These are phyloP conservation scores for Sophora flavescens DNA, from an alignment of 306 rosid species.

Conservation along the genomic window DNA sequence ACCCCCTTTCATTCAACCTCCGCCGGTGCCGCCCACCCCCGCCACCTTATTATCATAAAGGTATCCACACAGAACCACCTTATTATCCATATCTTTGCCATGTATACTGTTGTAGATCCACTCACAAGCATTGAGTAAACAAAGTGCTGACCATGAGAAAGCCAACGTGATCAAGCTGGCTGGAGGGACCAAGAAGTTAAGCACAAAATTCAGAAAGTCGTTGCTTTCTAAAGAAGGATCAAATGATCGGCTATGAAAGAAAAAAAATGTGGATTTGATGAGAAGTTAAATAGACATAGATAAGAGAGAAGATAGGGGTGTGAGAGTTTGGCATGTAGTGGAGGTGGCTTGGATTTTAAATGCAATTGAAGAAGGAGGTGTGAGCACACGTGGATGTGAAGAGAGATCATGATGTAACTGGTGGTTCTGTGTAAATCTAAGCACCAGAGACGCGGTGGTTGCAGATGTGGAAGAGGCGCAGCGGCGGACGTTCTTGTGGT, in stretches of 20 bases:
- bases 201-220: constrained; percentile 63
- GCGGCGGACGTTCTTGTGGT: too few relatives aligned
- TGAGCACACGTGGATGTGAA: constrained; percentile 59
- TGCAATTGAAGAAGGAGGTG: constrained; percentile 26
- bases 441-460: too few relatives aligned
- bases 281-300: constrained; percentile 1
- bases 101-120: constrained; percentile 60
- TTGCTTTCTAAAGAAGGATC: constrained; percentile 29
- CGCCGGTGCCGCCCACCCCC: too few relatives aligned
- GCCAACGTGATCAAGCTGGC: constrained; percentile 70
- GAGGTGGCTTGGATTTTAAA: neutral
- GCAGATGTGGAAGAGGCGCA: too few relatives aligned
- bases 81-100: constrained; percentile 64
- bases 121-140: constrained; percentile 76
- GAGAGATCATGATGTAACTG: constrained; percentile 50
- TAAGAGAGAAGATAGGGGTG: neutral
- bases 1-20: too few relatives aligned
- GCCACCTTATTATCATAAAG: too few relatives aligned
- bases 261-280: too few relatives aligned
- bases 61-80: too few relatives aligned
- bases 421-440: too few relatives aligned
- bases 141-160: constrained; percentile 83
- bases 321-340: neutral
- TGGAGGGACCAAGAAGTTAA: constrained; percentile 82
- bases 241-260: neutral